phyloP scores from a whole-genome alignment of 2,329 filamentous ascomycete genomes.

The Colletotrichum chlorophyti region DNA sequence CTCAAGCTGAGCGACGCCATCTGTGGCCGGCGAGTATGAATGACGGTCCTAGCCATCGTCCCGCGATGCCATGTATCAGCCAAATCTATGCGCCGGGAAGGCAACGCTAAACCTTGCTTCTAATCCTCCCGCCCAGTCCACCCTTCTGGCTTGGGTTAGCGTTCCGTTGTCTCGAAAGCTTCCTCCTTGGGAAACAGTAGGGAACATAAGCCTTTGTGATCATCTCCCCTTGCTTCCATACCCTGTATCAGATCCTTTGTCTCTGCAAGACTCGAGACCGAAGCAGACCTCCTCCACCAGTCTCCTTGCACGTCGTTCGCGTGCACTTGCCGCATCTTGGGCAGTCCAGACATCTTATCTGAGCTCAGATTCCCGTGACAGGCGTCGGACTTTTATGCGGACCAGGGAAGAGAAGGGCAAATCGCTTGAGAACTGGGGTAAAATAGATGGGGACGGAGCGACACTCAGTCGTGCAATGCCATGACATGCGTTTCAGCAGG shows the following conservation, averaged over 20 bases:
- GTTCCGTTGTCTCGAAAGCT: no score
- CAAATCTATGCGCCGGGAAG: slow-evolving; percentile 10
- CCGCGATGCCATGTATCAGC: slow-evolving; percentile 9
- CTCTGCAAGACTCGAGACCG: neutral
- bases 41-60: slow-evolving; percentile 5
- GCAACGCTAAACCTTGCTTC: neutral
- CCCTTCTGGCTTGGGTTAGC: no score
- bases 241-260: slow-evolving; percentile 5
- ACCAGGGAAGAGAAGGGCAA: neutral
- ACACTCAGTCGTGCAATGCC: neutral
- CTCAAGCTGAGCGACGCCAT: no score
- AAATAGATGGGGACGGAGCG: neutral
- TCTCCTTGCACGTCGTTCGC: slow-evolving; percentile 1
- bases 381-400: slow-evolving; percentile 7
- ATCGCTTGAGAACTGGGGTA: neutral
- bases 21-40: slow-evolving; percentile 17
- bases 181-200: no score
- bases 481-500: slow-evolving; percentile 24
- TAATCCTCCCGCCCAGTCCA: neutral
- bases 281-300: neutral
- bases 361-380: slow-evolving; percentile 9
- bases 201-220: slow-evolving; percentile 8
- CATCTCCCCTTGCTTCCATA: neutral
- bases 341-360: no score
- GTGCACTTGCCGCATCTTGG: slow-evolving; percentile 17